Percentiles rank a stretch among this genome's conserved stretches.
Evolutionary conservation across 2,329 filamentous ascomycete species (phyloP).

Genomic region (Microdochium trichocladiopsis): DNA sequence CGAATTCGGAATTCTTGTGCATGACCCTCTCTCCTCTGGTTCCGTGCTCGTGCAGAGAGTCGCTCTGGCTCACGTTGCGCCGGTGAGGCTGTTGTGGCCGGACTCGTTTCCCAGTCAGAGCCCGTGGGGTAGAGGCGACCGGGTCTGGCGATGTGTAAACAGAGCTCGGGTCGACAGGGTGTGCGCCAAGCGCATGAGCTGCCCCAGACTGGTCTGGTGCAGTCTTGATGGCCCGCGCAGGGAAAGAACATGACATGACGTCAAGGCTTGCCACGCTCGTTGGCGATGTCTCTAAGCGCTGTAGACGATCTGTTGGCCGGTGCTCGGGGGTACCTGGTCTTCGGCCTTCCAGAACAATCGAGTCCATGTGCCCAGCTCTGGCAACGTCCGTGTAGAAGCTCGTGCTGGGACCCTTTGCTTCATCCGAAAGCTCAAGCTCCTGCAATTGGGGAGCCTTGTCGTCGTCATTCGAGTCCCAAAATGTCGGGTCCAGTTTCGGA

Average conservation of each 20-base stretch:
- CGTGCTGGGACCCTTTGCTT: slow-evolving; percentile 16
- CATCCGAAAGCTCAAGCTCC: slow-evolving; percentile 22
- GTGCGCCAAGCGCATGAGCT: slow-evolving; percentile 40
- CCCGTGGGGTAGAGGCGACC: slow-evolving; percentile 51
- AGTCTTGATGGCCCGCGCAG: slow-evolving; percentile 39
- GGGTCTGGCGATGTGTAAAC: slow-evolving; percentile 38
- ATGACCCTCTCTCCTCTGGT: slow-evolving; percentile 37
- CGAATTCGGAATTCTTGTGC: slow-evolving; percentile 47
- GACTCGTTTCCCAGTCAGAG: slow-evolving; percentile 51
- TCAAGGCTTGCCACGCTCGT: slow-evolving; percentile 53
- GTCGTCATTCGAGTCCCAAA: slow-evolving; percentile 41
- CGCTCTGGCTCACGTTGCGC: slow-evolving; percentile 79
- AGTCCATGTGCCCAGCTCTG: slow-evolving; percentile 39
- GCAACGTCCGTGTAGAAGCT: slow-evolving; percentile 41
- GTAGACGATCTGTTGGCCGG: slow-evolving; percentile 13
- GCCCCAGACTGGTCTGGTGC: slow-evolving; percentile 24
- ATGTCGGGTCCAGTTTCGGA: slow-evolving; percentile 44
- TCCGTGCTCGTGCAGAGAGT: slow-evolving; percentile 69
- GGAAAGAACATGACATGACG: slow-evolving; percentile 57
- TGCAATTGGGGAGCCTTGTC: slow-evolving; percentile 37
- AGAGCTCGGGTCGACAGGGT: slow-evolving; percentile 47
- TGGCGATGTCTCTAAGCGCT: slow-evolving; percentile 39
- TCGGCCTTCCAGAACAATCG: slow-evolving; percentile 30
- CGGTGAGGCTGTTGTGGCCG: slow-evolving; percentile 60
- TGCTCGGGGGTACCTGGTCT: slow-evolving; percentile 41